phyloP scores from a whole-genome alignment of 1,284 basidiomycete species.

The Melampsora larici-populina region DNA sequence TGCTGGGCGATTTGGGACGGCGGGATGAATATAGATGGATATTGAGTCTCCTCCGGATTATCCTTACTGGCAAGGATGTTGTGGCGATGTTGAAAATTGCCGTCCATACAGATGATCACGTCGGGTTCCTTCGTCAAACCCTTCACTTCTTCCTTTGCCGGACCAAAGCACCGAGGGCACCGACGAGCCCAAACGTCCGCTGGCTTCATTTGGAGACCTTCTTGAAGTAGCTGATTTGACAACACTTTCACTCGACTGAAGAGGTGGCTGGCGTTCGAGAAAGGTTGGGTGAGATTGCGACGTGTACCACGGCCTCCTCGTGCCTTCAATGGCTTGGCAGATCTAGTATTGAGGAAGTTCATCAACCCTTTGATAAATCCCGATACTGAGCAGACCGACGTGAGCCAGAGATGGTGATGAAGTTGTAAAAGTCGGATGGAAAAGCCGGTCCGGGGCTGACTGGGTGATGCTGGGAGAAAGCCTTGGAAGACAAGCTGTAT shows the following conservation, averaged over 20 bases:
- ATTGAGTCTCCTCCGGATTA: neutral
- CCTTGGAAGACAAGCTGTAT: neutral
- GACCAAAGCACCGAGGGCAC: neutral
- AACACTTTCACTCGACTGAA: neutral
- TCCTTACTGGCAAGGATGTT: neutral
- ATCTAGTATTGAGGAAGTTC: neutral
- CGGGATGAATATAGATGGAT: neutral
- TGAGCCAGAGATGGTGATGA: neutral
- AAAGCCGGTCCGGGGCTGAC: neutral
- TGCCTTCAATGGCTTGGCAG: neutral
- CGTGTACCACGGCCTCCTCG: neutral
- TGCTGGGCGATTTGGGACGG: neutral
- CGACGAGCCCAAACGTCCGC: neutral
- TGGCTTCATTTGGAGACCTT: neutral
- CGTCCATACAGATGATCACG: neutral
- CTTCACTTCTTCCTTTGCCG: neutral
- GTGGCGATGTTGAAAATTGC: constrained; percentile 6
- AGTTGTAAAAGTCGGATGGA: neutral
- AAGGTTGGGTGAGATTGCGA: neutral
- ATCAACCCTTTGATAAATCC: neutral
- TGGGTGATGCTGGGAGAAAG: neutral
- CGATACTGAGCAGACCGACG: neutral
- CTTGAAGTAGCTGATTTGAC: neutral
- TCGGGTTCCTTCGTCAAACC: neutral
- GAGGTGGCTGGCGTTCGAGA: neutral